These are phyloP conservation scores for Aspergillus sp. DNA, from an alignment of 2,329 filamentous ascomycete genomes.

Conservation along the genomic window DNA sequence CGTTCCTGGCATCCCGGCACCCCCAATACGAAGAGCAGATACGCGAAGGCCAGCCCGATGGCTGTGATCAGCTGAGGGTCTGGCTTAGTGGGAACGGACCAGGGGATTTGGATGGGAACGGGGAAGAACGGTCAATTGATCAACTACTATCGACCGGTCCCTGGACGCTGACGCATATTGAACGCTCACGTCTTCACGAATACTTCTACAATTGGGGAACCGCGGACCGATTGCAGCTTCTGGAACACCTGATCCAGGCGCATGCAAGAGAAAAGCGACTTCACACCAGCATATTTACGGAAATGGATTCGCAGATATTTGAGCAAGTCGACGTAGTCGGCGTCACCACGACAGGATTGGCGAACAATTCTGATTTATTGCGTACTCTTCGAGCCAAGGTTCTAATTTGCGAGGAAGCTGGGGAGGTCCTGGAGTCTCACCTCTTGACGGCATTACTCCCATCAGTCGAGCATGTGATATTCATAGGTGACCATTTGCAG, in stretches of 20 bases:
- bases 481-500: constrained; percentile 26
- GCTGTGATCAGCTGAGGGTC: neutral
- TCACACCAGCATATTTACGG: neutral
- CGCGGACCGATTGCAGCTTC: neutral
- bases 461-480: constrained; percentile 9
- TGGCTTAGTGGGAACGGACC: constrained; percentile 4
- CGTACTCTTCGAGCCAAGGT: constrained; percentile 3
- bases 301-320: neutral
- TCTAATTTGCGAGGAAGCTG: constrained; percentile 13
- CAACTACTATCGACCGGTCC: neutral
- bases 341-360: constrained; percentile 12
- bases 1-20: neutral
- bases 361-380: constrained; percentile 1
- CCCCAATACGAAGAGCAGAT: neutral
- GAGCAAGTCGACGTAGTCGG: constrained; percentile 5
- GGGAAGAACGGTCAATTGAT: constrained; percentile 1
- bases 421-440: constrained; percentile 12
- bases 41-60: neutral
- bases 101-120: neutral
- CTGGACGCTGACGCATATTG: neutral
- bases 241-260: neutral
- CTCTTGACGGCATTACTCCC: constrained; percentile 7
- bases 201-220: neutral
- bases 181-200: neutral
- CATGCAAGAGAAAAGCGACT: neutral